Percentiles rank a stretch among this genome's conserved stretches.
Evolutionary conservation across 352 stramenopile genomes (phyloP).

Genomic region (Phytopythium kandeliae): DNA sequence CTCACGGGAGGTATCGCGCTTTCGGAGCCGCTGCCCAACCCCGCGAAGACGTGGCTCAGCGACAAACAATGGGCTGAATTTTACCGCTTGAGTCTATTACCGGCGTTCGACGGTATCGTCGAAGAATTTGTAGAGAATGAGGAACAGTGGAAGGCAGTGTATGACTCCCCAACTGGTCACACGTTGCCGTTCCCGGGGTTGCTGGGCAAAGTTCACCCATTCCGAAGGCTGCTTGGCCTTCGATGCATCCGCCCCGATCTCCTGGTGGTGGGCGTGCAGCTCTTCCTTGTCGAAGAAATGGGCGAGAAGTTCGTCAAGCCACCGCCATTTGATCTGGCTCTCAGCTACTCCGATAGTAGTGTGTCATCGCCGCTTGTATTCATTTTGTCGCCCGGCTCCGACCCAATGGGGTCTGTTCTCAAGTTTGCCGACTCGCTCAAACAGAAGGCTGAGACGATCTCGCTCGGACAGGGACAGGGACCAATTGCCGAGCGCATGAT

Average conservation of each 20-base stretch:
- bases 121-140: slow-evolving; percentile 78
- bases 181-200: slow-evolving; percentile 69
- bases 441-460: slow-evolving; percentile 86
- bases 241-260: slow-evolving; percentile 84
- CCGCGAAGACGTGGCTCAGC: slow-evolving; percentile 86
- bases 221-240: slow-evolving; percentile 71
- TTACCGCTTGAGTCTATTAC: slow-evolving; percentile 79
- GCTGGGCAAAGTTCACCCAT: slow-evolving; percentile 56
- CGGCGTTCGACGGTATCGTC: slow-evolving; percentile 72
- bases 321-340: slow-evolving; percentile 82
- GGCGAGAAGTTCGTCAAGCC: slow-evolving; percentile 90
- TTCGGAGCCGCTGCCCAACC: slow-evolving; percentile 87
- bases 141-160: slow-evolving; percentile 84
- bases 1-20: slow-evolving; percentile 91
- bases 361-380: slow-evolving; percentile 89
- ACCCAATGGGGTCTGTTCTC: slow-evolving; percentile 89
- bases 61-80: slow-evolving; percentile 93
- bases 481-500: slow-evolving; percentile 90
- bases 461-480: slow-evolving; percentile 90
- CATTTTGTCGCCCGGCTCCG: slow-evolving; percentile 88
- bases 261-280: slow-evolving; percentile 85
- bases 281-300: slow-evolving; percentile 88
- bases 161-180: slow-evolving; percentile 80
- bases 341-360: slow-evolving; percentile 86
- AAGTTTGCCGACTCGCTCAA: slow-evolving; percentile 80